Evolutionary conservation across 2,329 filamentous ascomycete species (phyloP).

Genomic region (Elsinoe arachidis): DNA sequence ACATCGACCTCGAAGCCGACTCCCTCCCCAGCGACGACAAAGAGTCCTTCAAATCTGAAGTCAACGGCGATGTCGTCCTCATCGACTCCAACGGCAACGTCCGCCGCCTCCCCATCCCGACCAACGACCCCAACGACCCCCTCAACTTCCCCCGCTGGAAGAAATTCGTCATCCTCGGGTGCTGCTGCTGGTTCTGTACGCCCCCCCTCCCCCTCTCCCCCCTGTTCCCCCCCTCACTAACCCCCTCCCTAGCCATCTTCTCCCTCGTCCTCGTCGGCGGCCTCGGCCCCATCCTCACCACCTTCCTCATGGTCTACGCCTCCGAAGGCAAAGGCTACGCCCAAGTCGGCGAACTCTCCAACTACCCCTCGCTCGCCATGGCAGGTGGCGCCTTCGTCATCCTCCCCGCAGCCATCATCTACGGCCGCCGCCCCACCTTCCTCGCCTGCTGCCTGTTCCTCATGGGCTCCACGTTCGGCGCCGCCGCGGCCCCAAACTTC

Average conservation of each 20-base stretch:
- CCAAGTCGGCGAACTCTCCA: constrained; percentile 30
- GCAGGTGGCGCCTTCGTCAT: constrained; percentile 32
- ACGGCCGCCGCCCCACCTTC: constrained; percentile 32
- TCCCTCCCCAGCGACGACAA: constrained; percentile 9
- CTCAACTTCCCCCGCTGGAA: constrained; percentile 26
- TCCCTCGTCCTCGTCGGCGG: constrained; percentile 44
- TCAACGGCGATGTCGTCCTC: constrained; percentile 18
- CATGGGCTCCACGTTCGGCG: constrained; percentile 28
- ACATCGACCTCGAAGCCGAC: background rate
- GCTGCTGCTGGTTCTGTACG: constrained; percentile 28
- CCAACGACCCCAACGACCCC: constrained; percentile 22
- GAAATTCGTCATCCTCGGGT: constrained; percentile 24
- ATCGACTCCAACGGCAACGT: constrained; percentile 19
- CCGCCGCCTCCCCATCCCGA: constrained; percentile 21
- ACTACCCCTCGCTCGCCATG: constrained; percentile 33
- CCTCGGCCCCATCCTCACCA: constrained; percentile 33
- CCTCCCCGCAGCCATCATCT: constrained; percentile 32
- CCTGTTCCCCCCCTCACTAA: too few relatives aligned
- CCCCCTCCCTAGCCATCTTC: constrained; percentile 18
- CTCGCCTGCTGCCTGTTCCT: constrained; percentile 24
- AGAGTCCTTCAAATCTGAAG: constrained; percentile 8
- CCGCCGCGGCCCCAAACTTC: constrained; percentile 28
- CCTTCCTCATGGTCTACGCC: constrained; percentile 28
- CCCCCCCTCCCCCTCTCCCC: background rate
- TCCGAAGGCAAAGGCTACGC: constrained; percentile 20